phyloP scores from a whole-genome alignment of 495 filamentous ascomycete species.

The Poronia punctata region DNA sequence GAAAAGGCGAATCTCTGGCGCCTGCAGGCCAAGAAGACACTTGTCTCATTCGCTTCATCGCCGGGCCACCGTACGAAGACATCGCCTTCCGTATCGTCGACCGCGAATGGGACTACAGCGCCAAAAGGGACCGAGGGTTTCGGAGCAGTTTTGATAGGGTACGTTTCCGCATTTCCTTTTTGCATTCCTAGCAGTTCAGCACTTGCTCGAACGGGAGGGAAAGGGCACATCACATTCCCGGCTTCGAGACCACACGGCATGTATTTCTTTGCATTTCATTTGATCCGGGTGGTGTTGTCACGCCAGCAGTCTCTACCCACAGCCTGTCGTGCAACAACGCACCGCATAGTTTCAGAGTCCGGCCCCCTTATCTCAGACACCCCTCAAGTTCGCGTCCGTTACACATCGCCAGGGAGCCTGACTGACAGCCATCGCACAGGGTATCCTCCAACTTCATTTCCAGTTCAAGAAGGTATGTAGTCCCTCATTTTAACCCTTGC shows the following conservation, averaged over 20 bases:
- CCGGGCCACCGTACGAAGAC: slow-evolving; percentile 94
- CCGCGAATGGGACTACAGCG: slow-evolving; percentile 98
- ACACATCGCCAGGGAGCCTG: not conserved
- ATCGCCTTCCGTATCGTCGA: slow-evolving; percentile 97
- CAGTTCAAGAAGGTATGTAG: slow-evolving; percentile 76
- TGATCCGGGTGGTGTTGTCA: slow-evolving; percentile 7
- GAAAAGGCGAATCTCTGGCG: slow-evolving; percentile 84
- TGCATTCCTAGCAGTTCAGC: slow-evolving; percentile 1
- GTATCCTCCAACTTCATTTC: slow-evolving; percentile 95
- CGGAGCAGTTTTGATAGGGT: slow-evolving; percentile 97
- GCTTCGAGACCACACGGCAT: slow-evolving; percentile 3
- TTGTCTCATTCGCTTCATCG: slow-evolving; percentile 91
- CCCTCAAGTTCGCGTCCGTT: slow-evolving; percentile 6
- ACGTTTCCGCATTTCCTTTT: slow-evolving; percentile 30
- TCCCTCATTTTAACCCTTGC: not conserved
- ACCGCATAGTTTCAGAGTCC: slow-evolving; percentile 12
- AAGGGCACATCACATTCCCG: not conserved
- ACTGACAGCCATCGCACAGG: slow-evolving; percentile 42
- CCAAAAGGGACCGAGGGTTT: slow-evolving; percentile 90
- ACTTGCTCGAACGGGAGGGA: not conserved
- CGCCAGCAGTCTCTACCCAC: slow-evolving; percentile 15
- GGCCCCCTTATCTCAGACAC: slow-evolving; percentile 5
- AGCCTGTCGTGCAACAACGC: slow-evolving; percentile 7
- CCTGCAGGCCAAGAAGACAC: slow-evolving; percentile 97
- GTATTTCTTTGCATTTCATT: slow-evolving; percentile 2